Evolutionary conservation across 768 basidiomycete genomes (phyloP).

Genomic region (Podaxis pistillaris): DNA sequence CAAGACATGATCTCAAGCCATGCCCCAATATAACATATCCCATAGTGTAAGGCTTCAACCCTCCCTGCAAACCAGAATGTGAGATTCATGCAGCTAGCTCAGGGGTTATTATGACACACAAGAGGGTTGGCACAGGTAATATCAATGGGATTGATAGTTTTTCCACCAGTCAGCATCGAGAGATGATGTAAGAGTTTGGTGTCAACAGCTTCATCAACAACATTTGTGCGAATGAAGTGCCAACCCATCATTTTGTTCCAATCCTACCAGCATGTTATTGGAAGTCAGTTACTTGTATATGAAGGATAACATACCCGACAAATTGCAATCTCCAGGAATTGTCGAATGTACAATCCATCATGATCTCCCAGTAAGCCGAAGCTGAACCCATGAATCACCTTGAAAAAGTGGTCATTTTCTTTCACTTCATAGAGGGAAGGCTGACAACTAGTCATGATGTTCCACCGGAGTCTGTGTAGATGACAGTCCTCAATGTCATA

Average conservation of each 20-base stretch:
- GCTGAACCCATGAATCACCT: neutral
- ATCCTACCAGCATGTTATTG: neutral
- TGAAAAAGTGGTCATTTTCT: neutral
- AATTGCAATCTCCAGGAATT: neutral
- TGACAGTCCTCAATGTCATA: neutral
- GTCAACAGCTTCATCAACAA: neutral
- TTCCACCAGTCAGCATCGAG: neutral
- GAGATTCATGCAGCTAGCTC: neutral
- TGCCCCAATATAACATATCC: neutral
- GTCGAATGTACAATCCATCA: too few relatives aligned
- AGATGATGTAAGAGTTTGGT: neutral
- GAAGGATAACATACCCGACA: neutral
- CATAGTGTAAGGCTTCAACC: neutral
- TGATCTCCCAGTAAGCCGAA: neutral
- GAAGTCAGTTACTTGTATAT: neutral
- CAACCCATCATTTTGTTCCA: neutral
- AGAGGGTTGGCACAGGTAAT: neutral
- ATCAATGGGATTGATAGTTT: constrained; percentile 1
- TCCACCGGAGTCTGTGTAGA: neutral
- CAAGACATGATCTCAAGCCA: neutral
- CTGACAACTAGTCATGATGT: too few relatives aligned
- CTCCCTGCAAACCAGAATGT: neutral
- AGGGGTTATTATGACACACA: neutral
- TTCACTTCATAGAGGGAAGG: neutral
- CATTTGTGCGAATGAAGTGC: neutral